Evolutionary conservation across 108 stramenopile species (phyloP).

Genomic region (Discostella pseudostelligera): DNA sequence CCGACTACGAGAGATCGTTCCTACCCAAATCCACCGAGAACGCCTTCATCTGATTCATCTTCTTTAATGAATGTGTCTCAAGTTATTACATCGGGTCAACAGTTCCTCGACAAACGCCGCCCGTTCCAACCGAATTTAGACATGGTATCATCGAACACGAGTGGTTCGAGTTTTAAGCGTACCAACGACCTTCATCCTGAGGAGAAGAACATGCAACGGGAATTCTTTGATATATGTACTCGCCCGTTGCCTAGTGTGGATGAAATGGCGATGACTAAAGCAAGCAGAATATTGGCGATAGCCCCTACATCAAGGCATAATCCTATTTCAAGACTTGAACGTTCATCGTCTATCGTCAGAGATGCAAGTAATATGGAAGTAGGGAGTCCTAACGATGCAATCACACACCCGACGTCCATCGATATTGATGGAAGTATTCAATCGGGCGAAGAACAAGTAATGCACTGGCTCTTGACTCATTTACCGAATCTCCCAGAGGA

Average conservation of each 20-base stretch:
- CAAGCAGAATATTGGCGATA: background rate
- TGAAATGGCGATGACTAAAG: background rate
- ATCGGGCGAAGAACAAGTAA: conserved; percentile 6
- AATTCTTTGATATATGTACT: conserved; percentile 7
- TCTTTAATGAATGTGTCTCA: no score
- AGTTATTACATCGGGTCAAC: no score
- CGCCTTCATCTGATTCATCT: no score
- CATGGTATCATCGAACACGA: conserved; percentile 2
- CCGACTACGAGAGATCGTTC: no score
- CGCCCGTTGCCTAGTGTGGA: background rate
- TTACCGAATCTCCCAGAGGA: conserved; percentile 15
- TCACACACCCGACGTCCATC: background rate
- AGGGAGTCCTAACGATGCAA: no score
- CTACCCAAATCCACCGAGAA: no score
- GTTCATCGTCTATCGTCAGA: no score
- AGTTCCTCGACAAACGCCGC: conserved; percentile 9
- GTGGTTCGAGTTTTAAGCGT: conserved; percentile 1
- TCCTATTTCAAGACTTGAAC: no score
- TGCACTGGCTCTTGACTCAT: conserved; percentile 23
- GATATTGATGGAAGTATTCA: background rate
- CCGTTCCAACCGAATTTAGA: conserved; percentile 7
- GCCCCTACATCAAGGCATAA: background rate
- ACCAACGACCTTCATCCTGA: conserved; percentile 2
- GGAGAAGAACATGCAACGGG: conserved; percentile 3
- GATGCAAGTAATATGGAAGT: no score